Base-by-base conservation (phyloP, 805 yeast genomes). In the Yarrowia porcina region DNA sequence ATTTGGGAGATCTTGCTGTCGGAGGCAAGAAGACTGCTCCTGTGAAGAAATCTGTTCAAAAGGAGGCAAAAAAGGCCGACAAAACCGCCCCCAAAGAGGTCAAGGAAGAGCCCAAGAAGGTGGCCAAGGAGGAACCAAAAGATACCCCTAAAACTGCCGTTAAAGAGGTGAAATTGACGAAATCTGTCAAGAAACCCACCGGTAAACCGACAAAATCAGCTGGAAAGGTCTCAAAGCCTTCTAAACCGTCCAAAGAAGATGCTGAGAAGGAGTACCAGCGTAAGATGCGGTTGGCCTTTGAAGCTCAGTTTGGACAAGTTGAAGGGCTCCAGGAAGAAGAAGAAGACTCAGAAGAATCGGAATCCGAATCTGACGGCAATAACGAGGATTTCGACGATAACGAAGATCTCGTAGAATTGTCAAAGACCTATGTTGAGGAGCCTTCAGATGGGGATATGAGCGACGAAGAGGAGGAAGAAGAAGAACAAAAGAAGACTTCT, bases 291-390 rank as follows among this genome's bases (percentile, higher is more conserved):
- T 67, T 68, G 28, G 69, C 71, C 13, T 75, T 75, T 57, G 78
- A 75, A 63, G 67, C 70, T 18, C 76, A 74, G 66, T 75, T 75
- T 63, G 69, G 68, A 3, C 47, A 50, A 10, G 61, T 65, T 1
- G 65, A 65, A 12, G 62, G 64, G 2, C 15, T 52, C 25, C 18
- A 38, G 18, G 28, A 61, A 17, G 59, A 57, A 4, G 54, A 47
- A 27, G 44, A 25, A 8, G 42, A 25, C 15, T n/a, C n/a, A 20
- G 50, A 39, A 5, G 45, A 25, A 10, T 54, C 61, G 9, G 49
- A 39, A 27, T 32, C 39, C 13, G 65, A 59, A 3, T 54, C 41
- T 9, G 66, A 63, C 8, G 60, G 23, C 1, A 61, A 61, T 27
- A 67, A 66, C 25, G 71, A 61, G 4, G 70, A 67, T n/a, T 68